Conservation (phyloP, 176 grass and related monocot species). For the Avena insularis region DNA sequence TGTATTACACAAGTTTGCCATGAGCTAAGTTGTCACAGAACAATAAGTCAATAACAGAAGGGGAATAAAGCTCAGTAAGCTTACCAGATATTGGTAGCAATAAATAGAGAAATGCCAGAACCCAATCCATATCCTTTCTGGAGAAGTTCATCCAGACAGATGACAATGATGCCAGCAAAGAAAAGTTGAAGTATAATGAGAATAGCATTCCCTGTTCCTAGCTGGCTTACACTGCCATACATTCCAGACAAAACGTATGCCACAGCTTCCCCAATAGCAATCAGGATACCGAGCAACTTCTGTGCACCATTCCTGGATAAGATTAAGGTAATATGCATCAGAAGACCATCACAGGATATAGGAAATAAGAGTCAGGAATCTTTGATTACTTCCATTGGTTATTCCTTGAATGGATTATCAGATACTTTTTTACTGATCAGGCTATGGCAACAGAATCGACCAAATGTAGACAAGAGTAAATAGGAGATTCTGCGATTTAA, state of each 20-base stretch:
- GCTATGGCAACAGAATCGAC: not conserved
- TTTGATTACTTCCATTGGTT: no score
- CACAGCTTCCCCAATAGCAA: constrained; percentile 89
- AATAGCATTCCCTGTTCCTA: constrained; percentile 94
- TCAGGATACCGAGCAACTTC: constrained; percentile 91
- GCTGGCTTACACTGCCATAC: constrained; percentile 89
- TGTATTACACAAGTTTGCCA: constrained; percentile 42
- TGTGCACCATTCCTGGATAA: constrained; percentile 83
- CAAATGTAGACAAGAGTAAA: not conserved
- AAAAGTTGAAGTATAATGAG: constrained; percentile 98
- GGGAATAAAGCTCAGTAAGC: constrained; percentile 23
- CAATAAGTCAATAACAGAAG: constrained; percentile 7
- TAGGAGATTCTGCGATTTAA: not conserved
- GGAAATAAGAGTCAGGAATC: not conserved
- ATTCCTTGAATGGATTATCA: no score
- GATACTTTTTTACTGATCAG: not conserved
- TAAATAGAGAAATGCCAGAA: constrained; percentile 96
- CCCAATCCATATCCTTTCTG: constrained; percentile 99
- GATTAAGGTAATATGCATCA: constrained; percentile 16
- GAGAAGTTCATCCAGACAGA: constrained; percentile 95
- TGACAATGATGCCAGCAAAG: constrained; percentile 97
- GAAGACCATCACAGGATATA: not conserved
- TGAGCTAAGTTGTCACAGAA: constrained; percentile 23
- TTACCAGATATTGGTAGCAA: constrained; percentile 98
- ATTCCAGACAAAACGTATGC: constrained; percentile 96